Percentiles rank a stretch among this genome's conserved stretches.
phyloP scores from a whole-genome alignment of 192 early-diverging fungal species.

The Chytriomyces hyalinus region DNA sequence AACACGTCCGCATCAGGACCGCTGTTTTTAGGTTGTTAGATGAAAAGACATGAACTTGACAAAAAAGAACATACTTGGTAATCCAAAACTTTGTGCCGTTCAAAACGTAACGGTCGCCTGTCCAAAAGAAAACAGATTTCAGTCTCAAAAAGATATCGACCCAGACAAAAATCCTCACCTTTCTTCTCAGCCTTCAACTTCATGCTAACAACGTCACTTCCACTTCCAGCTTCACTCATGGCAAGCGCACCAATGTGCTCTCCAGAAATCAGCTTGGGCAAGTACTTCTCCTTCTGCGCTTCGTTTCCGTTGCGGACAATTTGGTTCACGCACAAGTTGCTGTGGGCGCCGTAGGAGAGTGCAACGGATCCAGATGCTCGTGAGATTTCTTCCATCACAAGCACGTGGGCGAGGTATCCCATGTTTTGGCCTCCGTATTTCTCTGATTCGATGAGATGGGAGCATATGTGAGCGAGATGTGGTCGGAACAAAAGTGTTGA shows the following conservation, averaged over 20 bases:
- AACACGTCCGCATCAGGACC: constrained; percentile 83
- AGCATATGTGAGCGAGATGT: neutral
- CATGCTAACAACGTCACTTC: constrained; percentile 95
- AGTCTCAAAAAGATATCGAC: neutral
- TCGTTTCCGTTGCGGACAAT: constrained; percentile 89
- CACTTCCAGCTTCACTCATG: constrained; percentile 90
- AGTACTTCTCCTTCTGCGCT: constrained; percentile 85
- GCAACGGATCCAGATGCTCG: constrained; percentile 89
- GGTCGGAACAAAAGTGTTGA: constrained; percentile 4
- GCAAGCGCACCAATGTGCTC: constrained; percentile 90
- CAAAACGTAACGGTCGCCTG: constrained; percentile 75
- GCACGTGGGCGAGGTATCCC: constrained; percentile 88
- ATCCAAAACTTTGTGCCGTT: constrained; percentile 97
- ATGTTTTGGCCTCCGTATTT: constrained; percentile 86
- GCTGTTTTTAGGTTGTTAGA: neutral
- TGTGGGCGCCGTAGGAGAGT: constrained; percentile 93
- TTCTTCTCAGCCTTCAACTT: constrained; percentile 78
- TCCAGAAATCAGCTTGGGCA: constrained; percentile 86
- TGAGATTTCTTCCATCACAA: constrained; percentile 94
- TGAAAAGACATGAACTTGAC: neutral
- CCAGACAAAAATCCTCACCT: constrained; percentile 39
- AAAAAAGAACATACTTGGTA: constrained; percentile 65
- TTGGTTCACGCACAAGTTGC: constrained; percentile 97
- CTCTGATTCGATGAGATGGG: constrained; percentile 40
- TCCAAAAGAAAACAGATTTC: neutral